Evolutionary conservation across 345 rosid species (phyloP).

Genomic region (Punica granatum): DNA sequence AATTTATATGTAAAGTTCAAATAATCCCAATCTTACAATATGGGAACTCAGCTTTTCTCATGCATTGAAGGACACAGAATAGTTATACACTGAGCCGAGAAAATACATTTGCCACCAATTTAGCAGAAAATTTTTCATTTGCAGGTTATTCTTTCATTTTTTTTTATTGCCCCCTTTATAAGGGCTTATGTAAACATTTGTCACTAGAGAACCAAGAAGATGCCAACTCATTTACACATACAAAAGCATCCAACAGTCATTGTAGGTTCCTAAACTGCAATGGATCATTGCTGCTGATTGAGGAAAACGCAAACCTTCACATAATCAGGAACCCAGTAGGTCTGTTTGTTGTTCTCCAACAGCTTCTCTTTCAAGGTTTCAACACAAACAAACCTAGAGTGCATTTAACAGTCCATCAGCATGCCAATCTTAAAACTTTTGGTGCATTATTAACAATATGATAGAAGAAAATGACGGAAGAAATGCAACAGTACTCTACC

Average conservation of each 20-base stretch:
- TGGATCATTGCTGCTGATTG: neutral
- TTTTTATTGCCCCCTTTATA: neutral
- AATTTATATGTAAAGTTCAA: no score
- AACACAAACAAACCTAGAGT: conserved; percentile 80
- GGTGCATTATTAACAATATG: neutral
- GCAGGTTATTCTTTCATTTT: neutral
- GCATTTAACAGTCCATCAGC: conserved; percentile 8
- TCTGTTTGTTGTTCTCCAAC: conserved; percentile 76
- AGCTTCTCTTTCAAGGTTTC: conserved; percentile 69
- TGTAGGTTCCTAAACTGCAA: neutral
- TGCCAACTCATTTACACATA: neutral
- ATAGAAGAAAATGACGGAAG: neutral
- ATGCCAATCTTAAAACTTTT: neutral
- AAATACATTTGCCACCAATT: neutral
- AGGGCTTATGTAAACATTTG: neutral
- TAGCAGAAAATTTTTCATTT: neutral
- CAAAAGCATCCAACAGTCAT: neutral
- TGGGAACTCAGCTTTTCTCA: neutral
- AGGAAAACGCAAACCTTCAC: conserved; percentile 62
- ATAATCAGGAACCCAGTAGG: conserved; percentile 96
- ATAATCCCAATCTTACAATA: neutral
- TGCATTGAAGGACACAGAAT: neutral
- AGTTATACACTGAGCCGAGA: neutral
- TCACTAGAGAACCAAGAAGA: neutral
- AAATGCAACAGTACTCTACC: neutral